These are phyloP conservation scores for Syzygium jambos DNA, from an alignment of 345 rosid species.

Conservation along the genomic window DNA sequence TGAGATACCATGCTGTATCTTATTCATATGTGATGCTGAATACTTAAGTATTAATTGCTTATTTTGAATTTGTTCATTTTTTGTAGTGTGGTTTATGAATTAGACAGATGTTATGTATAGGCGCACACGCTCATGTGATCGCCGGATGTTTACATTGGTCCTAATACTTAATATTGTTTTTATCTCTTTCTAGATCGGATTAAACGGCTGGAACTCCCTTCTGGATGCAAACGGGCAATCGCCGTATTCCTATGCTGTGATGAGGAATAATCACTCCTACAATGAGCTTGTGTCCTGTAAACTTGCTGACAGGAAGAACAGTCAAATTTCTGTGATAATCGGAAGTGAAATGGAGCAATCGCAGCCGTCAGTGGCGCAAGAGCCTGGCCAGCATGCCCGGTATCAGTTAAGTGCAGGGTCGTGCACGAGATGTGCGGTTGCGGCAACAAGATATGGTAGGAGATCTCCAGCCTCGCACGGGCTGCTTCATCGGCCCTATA, in stretches of 20 bases:
- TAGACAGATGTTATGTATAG: neutral
- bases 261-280: slow-evolving; percentile 56
- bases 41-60: neutral
- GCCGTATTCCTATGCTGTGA: slow-evolving; percentile 51
- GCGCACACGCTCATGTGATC: neutral
- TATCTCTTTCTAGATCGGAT: slow-evolving; percentile 42
- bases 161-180: neutral
- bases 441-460: slow-evolving; percentile 33
- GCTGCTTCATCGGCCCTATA: slow-evolving; percentile 63
- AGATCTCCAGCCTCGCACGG: slow-evolving; percentile 42
- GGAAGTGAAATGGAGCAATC: slow-evolving; percentile 14
- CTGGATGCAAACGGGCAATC: slow-evolving; percentile 52
- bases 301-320: slow-evolving; percentile 54
- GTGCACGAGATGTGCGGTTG: slow-evolving; percentile 52
- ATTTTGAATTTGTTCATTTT: neutral
- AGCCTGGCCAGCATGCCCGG: neutral
- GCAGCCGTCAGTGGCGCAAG: neutral
- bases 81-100: neutral
- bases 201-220: slow-evolving; percentile 61
- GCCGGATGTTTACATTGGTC: neutral
- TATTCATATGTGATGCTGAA: neutral
- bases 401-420: slow-evolving; percentile 17
- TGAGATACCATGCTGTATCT: neutral
- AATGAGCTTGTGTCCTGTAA: slow-evolving; percentile 59
- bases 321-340: slow-evolving; percentile 59